Conservation (phyloP, 2,329 filamentous ascomycete genomes). For the Fusarium coicis region DNA sequence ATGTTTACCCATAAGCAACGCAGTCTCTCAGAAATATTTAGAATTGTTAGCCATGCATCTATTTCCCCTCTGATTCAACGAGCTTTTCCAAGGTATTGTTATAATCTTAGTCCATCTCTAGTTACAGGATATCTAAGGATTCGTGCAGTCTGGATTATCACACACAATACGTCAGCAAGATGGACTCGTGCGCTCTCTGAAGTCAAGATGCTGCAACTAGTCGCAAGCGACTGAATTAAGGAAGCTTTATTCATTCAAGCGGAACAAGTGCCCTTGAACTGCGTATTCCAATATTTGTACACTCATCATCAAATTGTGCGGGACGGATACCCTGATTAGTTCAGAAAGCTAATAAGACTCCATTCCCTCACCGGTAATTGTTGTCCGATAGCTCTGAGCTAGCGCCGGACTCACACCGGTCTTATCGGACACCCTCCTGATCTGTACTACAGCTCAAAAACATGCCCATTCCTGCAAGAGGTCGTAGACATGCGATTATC, state of each 20-base stretch:
- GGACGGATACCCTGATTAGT: too few species aligned
- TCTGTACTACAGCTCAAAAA: not conserved
- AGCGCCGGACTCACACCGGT: not conserved
- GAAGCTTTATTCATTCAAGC: too few species aligned
- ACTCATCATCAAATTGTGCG: too few species aligned
- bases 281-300: too few species aligned
- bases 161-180: not conserved
- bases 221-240: not conserved
- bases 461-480: not conserved
- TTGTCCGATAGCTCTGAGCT: not conserved
- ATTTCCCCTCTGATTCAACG: not conserved
- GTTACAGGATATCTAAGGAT: not conserved
- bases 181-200: fast-evolving
- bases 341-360: too few species aligned
- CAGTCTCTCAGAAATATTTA: not conserved
- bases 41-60: fast-evolving
- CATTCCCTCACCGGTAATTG: not conserved
- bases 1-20: not conserved
- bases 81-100: not conserved
- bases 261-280: fast-evolving
- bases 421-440: not conserved
- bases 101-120: not conserved
- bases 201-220: not conserved
- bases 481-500: too few species aligned
- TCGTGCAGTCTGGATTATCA: too few species aligned